phyloP scores from a whole-genome alignment of 1,284 basidiomycete genomes.

The Trichosporon sp. region DNA sequence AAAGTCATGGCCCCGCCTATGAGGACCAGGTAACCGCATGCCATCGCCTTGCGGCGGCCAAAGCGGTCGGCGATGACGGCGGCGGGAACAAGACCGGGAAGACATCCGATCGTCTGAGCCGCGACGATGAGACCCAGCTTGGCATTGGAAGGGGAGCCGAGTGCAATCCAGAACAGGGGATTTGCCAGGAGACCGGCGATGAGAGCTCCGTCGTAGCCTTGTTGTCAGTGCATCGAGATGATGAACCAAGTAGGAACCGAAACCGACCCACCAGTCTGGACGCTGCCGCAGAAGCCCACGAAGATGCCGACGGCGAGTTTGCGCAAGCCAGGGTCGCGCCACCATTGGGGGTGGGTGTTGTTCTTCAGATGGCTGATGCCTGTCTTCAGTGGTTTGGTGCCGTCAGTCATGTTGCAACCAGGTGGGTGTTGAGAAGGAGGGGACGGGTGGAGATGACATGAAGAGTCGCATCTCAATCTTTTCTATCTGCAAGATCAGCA shows the following conservation, averaged over 20 bases:
- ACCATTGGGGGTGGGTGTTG: conserved; percentile 18
- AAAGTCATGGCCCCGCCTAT: conserved; percentile 8
- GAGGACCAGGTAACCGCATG: conserved; percentile 11
- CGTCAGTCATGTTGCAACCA: not conserved
- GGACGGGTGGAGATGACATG: not conserved
- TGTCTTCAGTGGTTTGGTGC: not conserved
- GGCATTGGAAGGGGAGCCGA: conserved; percentile 11
- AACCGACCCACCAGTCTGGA: conserved; percentile 9
- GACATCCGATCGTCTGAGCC: conserved; percentile 5
- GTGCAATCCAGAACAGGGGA: not conserved
- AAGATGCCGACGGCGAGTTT: conserved; percentile 6
- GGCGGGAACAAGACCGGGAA: conserved; percentile 6
- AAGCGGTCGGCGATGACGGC: conserved; percentile 11
- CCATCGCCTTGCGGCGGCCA: conserved; percentile 11
- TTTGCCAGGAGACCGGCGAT: conserved; percentile 16
- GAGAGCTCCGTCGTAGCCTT: conserved; percentile 19
- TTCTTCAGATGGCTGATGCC: conserved; percentile 8
- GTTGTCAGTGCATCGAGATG: not conserved
- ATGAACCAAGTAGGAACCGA: too few species aligned
- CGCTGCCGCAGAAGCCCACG: conserved; percentile 9
- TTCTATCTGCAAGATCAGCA: too few species aligned
- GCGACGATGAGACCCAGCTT: conserved; percentile 16
- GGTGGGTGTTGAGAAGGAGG: not conserved
- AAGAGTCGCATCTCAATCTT: too few species aligned
- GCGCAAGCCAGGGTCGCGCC: conserved; percentile 16